Percentiles rank a stretch among this genome's conserved stretches.
Conservation (phyloP, 768 basidiomycete species). For the Lactifluus piperatus region DNA sequence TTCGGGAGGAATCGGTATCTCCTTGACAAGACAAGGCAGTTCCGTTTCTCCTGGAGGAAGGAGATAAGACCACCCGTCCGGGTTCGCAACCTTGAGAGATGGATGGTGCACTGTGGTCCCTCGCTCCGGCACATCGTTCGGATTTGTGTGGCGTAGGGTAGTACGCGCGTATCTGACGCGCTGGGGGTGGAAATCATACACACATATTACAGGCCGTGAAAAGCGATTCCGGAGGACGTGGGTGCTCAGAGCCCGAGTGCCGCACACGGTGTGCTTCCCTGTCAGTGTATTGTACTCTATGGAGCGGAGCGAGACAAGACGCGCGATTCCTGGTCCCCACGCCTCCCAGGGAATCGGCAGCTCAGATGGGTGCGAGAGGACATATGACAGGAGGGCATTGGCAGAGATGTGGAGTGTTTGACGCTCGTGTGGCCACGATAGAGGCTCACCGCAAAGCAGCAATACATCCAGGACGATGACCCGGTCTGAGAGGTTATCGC, state of each 20-base stretch:
- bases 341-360: not conserved
- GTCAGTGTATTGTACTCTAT: not conserved
- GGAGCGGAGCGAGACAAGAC: not conserved
- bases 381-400: not conserved
- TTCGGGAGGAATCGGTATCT: not conserved
- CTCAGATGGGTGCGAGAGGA: not conserved
- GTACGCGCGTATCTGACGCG: not conserved
- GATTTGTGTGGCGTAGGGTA: not conserved
- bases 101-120: not conserved
- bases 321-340: not conserved
- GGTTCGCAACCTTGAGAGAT: not conserved
- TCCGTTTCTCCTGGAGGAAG: not conserved
- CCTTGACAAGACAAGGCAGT: not conserved
- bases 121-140: no score
- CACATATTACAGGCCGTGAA: not conserved
- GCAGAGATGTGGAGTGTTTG: not conserved
- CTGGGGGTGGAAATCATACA: slow-evolving; percentile 1
- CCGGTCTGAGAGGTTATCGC: not conserved
- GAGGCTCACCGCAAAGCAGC: not conserved
- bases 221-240: not conserved
- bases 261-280: not conserved
- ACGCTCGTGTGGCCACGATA: not conserved
- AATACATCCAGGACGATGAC: no score
- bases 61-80: not conserved
- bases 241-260: not conserved